Percentiles rank a stretch among this genome's conserved stretches.
Conservation (phyloP, 1,284 basidiomycete genomes). For the Ustilago loliicola region DNA sequence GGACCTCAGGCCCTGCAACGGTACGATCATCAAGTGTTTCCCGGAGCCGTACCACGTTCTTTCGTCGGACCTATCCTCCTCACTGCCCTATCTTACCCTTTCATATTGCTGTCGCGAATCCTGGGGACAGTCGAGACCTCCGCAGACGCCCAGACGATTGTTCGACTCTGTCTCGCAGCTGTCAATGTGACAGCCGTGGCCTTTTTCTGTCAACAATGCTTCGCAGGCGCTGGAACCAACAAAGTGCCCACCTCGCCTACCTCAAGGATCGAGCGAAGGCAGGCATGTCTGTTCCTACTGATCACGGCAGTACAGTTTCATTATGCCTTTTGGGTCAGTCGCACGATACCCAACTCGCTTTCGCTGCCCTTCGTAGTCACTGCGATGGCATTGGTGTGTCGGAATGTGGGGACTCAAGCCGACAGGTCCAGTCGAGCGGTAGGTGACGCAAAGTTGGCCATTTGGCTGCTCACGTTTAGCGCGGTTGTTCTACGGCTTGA, state of each 20-base stretch:
- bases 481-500: constrained; percentile 86
- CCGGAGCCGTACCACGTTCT: constrained; percentile 88
- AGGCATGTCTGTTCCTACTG: constrained; percentile 72
- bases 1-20: constrained; percentile 69
- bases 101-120: constrained; percentile 64
- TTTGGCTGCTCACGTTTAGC: constrained; percentile 76
- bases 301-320: constrained; percentile 88
- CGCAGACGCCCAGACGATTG: constrained; percentile 77
- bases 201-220: constrained; percentile 77
- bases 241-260: background rate
- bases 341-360: constrained; percentile 94
- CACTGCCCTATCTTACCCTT: constrained; percentile 60
- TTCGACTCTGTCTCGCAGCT: constrained; percentile 80
- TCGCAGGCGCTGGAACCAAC: constrained; percentile 15
- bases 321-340: constrained; percentile 89
- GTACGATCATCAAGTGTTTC: constrained; percentile 92
- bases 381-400: constrained; percentile 76
- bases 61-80: constrained; percentile 79
- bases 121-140: constrained; percentile 74
- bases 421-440: constrained; percentile 15
- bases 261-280: background rate
- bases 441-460: constrained; percentile 48
- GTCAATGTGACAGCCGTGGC: constrained; percentile 79
- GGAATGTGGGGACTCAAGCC: constrained; percentile 41
- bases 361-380: constrained; percentile 83